Evolutionary conservation across 352 stramenopile species (phyloP), one percentile per base, ranked within the genome.

Genomic region (Phytophthora litchii): DNA sequence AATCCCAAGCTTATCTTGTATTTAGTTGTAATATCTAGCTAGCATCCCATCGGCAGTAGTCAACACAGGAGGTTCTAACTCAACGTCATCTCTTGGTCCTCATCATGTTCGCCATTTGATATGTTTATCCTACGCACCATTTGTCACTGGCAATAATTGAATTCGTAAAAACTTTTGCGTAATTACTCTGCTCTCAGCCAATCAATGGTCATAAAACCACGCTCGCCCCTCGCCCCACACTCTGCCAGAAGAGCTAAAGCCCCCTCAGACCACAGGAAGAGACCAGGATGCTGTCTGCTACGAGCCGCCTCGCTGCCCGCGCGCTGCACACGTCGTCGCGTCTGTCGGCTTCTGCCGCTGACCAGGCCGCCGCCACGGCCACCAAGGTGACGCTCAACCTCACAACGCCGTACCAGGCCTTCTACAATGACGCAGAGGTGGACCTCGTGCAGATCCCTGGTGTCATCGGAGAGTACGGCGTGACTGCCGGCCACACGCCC

Each of bases 381-480:
- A 91, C 79, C 53, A 92, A 94, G 71, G 82, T 94, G 21, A 95
- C 82, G 53, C 68, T 95, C 21, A 95, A 94, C 74, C 76, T 96
- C 8, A 88, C 70, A 49, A 90, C 86, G 50, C 86, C 87, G 27
- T 90, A 91, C 69, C 72, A 91, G 62, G 76, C 83, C 44, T 91
- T 95, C 65, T 93, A 90, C 74, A 84, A 83, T 61, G 74, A 79
- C 60, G 83, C 83, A 14, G 65, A 84, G 55, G 94, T 98, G 45
- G 83, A 96, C 61, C 78, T 92, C 35, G 92, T 99, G 42, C 93
- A 97, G 77, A 92, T 99, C 72, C 97, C 96, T 11, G 96, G 96
- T 49, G 76, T 91, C 25, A 93, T 94, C 45, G 97, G 96, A 66
- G 96, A 99, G 83, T 99, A 99, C 78, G 97, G 97, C 78, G 92